Evolutionary conservation across 2,329 filamentous ascomycete species (phyloP), one percentile per base, ranked within the genome.

Genomic region (Colletotrichum sp.): DNA sequence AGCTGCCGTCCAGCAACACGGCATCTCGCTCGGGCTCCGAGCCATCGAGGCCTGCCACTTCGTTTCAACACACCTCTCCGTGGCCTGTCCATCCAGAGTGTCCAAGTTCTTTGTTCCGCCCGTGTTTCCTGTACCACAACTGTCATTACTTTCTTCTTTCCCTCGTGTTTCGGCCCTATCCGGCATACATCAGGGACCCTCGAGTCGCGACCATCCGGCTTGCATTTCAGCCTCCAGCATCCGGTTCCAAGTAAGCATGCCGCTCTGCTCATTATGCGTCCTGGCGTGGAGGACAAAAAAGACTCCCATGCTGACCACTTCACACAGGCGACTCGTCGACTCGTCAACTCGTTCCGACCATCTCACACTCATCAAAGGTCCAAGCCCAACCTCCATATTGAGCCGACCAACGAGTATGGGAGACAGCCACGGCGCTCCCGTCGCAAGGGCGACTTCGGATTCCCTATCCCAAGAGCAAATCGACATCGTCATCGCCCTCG

Each of bases 381-480:
- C 57, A 32, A 32, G 57, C 15, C 59, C 9, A 24, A 63, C 18
- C 8, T 32, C 26, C 26, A 28, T 59, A 28, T 59, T 28, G 21
- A 59, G 21, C 43, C 30, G 9, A 36, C 32, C 26, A 18, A 55
- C 18, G 6, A 24, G 15, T 30, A 71, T 71, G 68, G 59, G 15
- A n/a, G 16, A 55, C 30, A 18, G 15, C n/a, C 21, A 26, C n/a
- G 26, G 57, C 36, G 28, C 60, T 24, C n/a, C 32, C 34, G 60
- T 39, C 60, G 39, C 60, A 16, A 71, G 60, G 60, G 68, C 68
- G 60, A 39, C 36, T 18, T 71, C 68, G 12, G 68, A 57, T 7
- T 70, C 78, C 32, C 80, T 89, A n/a, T 80, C 81, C 1, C 61
- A 77, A 9, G 75, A 82, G 6, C 55, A 71, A 26, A 65, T 71